phyloP scores from a whole-genome alignment of 208 protist species.

The Leishmania arabica region DNA sequence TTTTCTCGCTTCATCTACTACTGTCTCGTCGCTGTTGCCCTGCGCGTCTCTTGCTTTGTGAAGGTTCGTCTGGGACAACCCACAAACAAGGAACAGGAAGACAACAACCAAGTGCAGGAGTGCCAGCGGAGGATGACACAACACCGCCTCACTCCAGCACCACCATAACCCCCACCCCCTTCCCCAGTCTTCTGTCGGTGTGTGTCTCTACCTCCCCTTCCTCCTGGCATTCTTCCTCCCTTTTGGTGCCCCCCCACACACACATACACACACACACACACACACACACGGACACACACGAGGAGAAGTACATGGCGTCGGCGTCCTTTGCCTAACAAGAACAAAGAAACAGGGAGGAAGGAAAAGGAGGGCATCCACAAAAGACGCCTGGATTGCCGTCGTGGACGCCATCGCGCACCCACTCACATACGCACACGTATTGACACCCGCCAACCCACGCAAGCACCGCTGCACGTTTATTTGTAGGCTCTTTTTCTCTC shows the following conservation, averaged over 20 bases:
- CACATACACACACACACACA: neutral
- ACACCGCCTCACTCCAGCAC: neutral
- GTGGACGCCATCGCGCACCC: neutral
- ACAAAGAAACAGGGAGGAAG: neutral
- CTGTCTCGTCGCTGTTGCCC: neutral
- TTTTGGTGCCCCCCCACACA: neutral
- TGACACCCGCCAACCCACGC: neutral
- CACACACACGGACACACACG: too few species aligned
- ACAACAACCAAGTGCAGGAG: neutral
- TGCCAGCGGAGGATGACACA: neutral
- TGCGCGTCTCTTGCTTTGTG: neutral
- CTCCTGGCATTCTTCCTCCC: neutral
- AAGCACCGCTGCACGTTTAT: neutral
- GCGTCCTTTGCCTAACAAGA: neutral
- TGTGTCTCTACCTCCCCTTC: neutral
- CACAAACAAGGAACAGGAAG: neutral
- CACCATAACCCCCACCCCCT: neutral
- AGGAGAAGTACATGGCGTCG: too few species aligned
- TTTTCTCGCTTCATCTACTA: neutral
- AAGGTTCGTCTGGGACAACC: neutral
- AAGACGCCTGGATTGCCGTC: neutral
- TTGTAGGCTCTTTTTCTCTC: neutral
- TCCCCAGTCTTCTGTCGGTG: neutral
- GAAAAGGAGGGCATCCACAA: neutral
- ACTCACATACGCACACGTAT: slow-evolving; percentile 1